Conservation (phyloP, 306 rosid species). For the cucumber (Cucumis sativus) region DNA sequence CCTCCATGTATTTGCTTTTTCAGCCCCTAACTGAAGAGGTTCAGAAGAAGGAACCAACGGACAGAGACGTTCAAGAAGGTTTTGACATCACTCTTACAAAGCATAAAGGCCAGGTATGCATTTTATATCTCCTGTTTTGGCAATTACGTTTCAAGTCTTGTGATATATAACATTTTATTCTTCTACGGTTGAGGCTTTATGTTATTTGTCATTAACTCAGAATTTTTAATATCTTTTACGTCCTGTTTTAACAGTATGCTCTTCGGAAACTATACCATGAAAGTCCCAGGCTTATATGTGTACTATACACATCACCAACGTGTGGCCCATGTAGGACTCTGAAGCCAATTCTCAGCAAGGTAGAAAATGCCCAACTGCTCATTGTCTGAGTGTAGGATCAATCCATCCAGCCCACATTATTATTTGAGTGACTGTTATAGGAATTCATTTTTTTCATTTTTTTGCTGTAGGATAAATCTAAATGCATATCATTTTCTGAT, state of each 20-base stretch:
- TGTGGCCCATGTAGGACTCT: constrained; percentile 95
- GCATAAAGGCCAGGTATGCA: constrained; percentile 73
- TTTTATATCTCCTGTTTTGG: not conserved
- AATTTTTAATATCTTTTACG: not conserved
- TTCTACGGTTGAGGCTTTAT: not conserved
- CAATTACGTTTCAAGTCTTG: not conserved
- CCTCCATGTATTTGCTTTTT: constrained; percentile 12
- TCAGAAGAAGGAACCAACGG: constrained; percentile 76
- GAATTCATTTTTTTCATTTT: not conserved
- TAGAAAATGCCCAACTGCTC: constrained; percentile 15
- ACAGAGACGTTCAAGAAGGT: constrained; percentile 70
- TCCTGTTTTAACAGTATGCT: constrained; percentile 49
- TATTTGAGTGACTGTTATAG: not conserved
- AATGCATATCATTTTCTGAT: not conserved
- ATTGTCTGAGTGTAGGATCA: not conserved
- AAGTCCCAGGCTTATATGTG: constrained; percentile 89
- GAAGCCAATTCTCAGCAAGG: constrained; percentile 94
- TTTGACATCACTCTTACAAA: constrained; percentile 80
- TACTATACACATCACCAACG: constrained; percentile 72
- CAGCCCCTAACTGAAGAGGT: constrained; percentile 86
- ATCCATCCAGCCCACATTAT: not conserved
- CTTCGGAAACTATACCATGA: constrained; percentile 92
- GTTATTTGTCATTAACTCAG: not conserved
- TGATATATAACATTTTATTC: not conserved
- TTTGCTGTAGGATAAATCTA: not conserved